Evolutionary conservation across 495 filamentous ascomycete species (phyloP), one percentile per base, ranked within the genome.

Genomic region (Peziza echinospora): DNA sequence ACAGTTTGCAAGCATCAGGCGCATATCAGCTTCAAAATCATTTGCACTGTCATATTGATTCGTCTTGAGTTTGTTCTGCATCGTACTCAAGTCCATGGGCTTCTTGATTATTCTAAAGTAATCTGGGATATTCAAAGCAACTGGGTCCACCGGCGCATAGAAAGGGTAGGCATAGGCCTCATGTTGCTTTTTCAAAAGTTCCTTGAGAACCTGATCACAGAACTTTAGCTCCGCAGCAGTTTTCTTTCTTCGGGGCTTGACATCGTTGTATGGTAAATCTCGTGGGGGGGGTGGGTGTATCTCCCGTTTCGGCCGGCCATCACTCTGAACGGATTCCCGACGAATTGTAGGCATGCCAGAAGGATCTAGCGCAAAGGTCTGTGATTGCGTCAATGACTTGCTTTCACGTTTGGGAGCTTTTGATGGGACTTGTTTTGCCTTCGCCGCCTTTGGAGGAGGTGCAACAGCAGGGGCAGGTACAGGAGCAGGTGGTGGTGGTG

Each of bases 101-200:
- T 84, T 81, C 66, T 91, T 94, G 63, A 97, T 81, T 52, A 96
- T 64, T 53, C 78, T 84, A 60, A 85, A 84, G 57, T 97, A 97
- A 16, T 78, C 73, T 1, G 89, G 89, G 48, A 97, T 94, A 62
- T 91, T 86, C 48, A 93, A 64, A 4, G 85, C 87, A 21, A 94
- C 86, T 0, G 91, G 87, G 54, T 97, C 89, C 13, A 97, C 89
- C 0, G 87, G 82, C 4, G 64, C 60, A 53, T 80, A 65, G 64
- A 97, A 97, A 30, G 80, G 74, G 24, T 65, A 65, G 5, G 80
- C 76, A 53, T 76, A 66, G 2, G 57, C 52, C 23, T 63, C 66
- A 56, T 93, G 72, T 58, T 82, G 84, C 0, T 71, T 60, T 58
- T 85, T 87, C 51, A 74, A 67, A 8, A 96, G 56, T 61, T 94